Evolutionary conservation across 2,329 filamentous ascomycete genomes (phyloP).

Genomic region (Parasarocladium wereldwijsianum): DNA sequence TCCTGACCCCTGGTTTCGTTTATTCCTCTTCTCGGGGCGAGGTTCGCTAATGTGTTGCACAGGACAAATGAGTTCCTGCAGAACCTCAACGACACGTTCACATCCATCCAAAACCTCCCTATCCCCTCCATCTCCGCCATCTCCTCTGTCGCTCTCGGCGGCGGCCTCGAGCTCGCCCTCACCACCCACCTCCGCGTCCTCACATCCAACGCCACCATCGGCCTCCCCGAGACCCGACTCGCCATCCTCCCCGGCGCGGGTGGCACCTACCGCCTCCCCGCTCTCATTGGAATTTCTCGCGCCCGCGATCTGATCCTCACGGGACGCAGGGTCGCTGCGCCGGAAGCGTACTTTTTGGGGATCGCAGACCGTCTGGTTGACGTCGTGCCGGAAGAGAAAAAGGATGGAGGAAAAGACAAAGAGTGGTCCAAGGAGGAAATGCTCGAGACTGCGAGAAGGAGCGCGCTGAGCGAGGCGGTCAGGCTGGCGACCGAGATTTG

Average conservation of each 20-base stretch:
- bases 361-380: conserved; percentile 85
- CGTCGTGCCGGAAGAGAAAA: conserved; percentile 40
- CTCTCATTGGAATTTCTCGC: conserved; percentile 61
- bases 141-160: conserved; percentile 74
- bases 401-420: conserved; percentile 17
- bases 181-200: conserved; percentile 83
- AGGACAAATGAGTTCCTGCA: conserved; percentile 70
- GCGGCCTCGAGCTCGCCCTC: conserved; percentile 84
- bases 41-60: conserved; percentile 3
- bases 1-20: background rate
- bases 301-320: conserved; percentile 88
- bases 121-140: conserved; percentile 86
- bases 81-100: conserved; percentile 62
- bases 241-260: conserved; percentile 93
- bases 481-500: conserved; percentile 73
- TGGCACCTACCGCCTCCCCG: conserved; percentile 76
- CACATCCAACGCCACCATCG: conserved; percentile 61
- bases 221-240: conserved; percentile 79
- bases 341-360: conserved; percentile 84
- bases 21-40: conserved; percentile 5
- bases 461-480: conserved; percentile 62
- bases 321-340: conserved; percentile 65
- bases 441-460: conserved; percentile 39
- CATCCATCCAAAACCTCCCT: conserved; percentile 56
- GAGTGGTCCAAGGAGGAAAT: conserved; percentile 21